Percentiles rank a stretch among this genome's conserved stretches.
Evolutionary conservation across 805 yeast species (phyloP).

Genomic region (Metschnikowia noctiluminum): DNA sequence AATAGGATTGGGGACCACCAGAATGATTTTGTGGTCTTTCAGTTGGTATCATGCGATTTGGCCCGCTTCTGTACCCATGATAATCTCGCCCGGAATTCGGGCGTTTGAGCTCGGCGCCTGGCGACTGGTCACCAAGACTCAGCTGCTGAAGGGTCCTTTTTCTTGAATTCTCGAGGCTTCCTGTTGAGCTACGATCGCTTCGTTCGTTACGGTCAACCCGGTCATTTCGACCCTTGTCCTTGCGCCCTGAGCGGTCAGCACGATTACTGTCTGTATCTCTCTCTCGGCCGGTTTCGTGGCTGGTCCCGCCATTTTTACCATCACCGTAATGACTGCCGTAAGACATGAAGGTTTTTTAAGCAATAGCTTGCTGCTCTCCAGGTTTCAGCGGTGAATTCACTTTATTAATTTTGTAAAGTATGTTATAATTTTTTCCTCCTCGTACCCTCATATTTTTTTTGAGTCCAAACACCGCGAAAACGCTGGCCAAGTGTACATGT

Average conservation of each 20-base stretch:
- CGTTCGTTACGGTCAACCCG: conserved; percentile 1
- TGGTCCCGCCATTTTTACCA: conserved; percentile 5
- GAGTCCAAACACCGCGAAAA: conserved; percentile 2
- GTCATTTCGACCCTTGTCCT: neutral
- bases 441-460: neutral
- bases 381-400: neutral
- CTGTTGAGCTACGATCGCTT: conserved; percentile 2
- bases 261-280: conserved; percentile 9
- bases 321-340: conserved; percentile 12
- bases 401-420: neutral
- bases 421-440: conserved; percentile 1
- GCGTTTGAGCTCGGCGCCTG: conserved; percentile 6
- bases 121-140: conserved; percentile 1
- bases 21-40: conserved; percentile 1
- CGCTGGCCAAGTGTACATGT: conserved; percentile 7
- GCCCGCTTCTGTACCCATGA: conserved; percentile 12
- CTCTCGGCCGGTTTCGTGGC: conserved; percentile 7
- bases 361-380: no score
- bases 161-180: conserved; percentile 3
- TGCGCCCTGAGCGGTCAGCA: conserved; percentile 1
- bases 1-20: neutral
- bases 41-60: neutral
- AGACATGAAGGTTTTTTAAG: conserved; percentile 4
- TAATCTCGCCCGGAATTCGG: conserved; percentile 11
- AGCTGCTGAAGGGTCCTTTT: conserved; percentile 6